phyloP scores from a whole-genome alignment of 257 asterid genomes.

The Perilla frutescens region DNA sequence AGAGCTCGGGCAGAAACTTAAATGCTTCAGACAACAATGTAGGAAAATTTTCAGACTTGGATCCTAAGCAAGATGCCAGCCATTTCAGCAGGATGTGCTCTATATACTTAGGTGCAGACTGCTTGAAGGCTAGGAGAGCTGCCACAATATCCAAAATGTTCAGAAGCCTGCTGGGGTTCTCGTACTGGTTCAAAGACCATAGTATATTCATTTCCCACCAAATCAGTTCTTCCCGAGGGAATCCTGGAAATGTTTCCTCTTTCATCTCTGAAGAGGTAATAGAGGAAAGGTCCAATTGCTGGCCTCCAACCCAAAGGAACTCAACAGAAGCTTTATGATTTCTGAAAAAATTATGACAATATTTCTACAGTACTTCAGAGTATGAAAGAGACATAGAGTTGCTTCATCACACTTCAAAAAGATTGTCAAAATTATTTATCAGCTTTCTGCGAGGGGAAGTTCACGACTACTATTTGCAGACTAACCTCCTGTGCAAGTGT shows the following conservation, averaged over 20 bases:
- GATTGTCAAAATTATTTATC: no score
- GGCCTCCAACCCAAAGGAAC: slow-evolving; percentile 93
- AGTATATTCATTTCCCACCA: slow-evolving; percentile 72
- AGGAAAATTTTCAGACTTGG: slow-evolving; percentile 43
- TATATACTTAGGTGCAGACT: slow-evolving; percentile 56
- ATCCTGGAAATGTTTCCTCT: slow-evolving; percentile 53
- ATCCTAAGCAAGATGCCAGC: slow-evolving; percentile 58
- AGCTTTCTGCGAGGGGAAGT: no score
- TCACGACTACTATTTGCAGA: slow-evolving; percentile 24
- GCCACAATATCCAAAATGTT: slow-evolving; percentile 79
- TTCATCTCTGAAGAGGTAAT: slow-evolving; percentile 44
- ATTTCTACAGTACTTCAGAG: slow-evolving; percentile 17
- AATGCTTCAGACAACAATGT: slow-evolving; percentile 46
- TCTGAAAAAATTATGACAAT: slow-evolving; percentile 47
- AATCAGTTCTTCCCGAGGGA: slow-evolving; percentile 61
- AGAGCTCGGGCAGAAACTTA: slow-evolving; percentile 49
- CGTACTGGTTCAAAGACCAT: slow-evolving; percentile 66
- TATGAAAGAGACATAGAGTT: slow-evolving; percentile 7
- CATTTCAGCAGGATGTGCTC: slow-evolving; percentile 64
- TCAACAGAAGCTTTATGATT: slow-evolving; percentile 73
- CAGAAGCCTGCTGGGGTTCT: slow-evolving; percentile 55
- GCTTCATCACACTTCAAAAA: slow-evolving; percentile 16
- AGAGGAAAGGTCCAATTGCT: slow-evolving; percentile 62
- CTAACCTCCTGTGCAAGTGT: slow-evolving; percentile 17
- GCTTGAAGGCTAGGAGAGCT: slow-evolving; percentile 73